A percentile compares a stretch with the other conserved stretches of the same genome.
phyloP scores from a whole-genome alignment of 352 stramenopile species.

The Pythium monospermum region DNA sequence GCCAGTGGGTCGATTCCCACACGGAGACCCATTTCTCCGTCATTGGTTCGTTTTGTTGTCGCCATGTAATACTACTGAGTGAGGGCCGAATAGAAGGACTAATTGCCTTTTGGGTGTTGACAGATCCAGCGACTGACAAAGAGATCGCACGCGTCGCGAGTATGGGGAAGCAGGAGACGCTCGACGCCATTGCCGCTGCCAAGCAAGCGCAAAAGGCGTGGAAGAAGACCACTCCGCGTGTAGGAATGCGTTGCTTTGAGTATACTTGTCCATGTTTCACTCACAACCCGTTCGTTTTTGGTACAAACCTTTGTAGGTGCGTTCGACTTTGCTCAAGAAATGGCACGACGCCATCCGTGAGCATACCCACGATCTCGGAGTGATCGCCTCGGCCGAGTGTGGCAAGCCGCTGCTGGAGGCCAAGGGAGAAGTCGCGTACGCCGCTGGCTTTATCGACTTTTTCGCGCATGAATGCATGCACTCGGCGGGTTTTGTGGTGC shows the following conservation, averaged over 20 bases:
- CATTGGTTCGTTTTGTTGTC: conserved; percentile 40
- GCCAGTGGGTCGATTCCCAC: conserved; percentile 68
- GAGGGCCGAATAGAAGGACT: no score
- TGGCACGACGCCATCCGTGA: conserved; percentile 68
- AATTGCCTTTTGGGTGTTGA: no score
- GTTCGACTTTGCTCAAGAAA: conserved; percentile 72
- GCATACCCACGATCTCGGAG: conserved; percentile 73
- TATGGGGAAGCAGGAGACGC: conserved; percentile 62
- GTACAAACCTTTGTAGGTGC: conserved; percentile 20
- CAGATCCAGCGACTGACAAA: conserved; percentile 73
- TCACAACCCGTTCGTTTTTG: not conserved
- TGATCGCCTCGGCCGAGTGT: conserved; percentile 96
- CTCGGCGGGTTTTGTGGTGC: conserved; percentile 78
- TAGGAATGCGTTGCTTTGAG: conserved; percentile 11
- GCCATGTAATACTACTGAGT: not conserved
- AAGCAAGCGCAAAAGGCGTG: conserved; percentile 58
- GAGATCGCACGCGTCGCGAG: conserved; percentile 64
- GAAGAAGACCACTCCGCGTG: conserved; percentile 60
- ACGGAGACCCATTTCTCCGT: conserved; percentile 52
- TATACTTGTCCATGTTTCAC: not conserved
- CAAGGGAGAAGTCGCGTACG: conserved; percentile 93
- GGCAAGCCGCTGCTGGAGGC: conserved; percentile 96
- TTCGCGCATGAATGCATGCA: conserved; percentile 95
- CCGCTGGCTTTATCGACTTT: conserved; percentile 93
- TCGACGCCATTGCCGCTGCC: conserved; percentile 69